Evolutionary conservation across 106 monocot species (phyloP).

Genomic region (Phalaenopsis aphrodite): DNA sequence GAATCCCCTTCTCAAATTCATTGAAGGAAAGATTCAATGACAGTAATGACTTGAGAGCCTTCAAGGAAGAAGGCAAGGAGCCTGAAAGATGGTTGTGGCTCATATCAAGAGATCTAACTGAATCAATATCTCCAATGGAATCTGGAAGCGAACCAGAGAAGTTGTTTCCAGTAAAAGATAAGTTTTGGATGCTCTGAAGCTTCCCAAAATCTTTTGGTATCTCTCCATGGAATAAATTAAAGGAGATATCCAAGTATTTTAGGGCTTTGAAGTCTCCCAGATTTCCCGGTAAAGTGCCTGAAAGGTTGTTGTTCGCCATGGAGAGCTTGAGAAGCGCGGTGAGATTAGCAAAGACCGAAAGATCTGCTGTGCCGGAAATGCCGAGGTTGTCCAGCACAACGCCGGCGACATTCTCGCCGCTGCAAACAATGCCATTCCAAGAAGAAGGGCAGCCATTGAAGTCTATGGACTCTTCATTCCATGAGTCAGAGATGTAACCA

Average conservation of each 20-base stretch:
- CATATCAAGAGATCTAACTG: slow-evolving; percentile 64
- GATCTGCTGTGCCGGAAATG: slow-evolving; percentile 37
- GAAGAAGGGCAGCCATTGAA: slow-evolving; percentile 93
- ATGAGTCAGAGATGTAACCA: slow-evolving; percentile 73
- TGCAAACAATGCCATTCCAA: slow-evolving; percentile 93
- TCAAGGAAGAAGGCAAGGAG: slow-evolving; percentile 38
- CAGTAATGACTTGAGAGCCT: slow-evolving; percentile 32
- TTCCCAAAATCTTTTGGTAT: slow-evolving; percentile 52
- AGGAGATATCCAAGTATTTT: slow-evolving; percentile 75
- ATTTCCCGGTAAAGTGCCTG: slow-evolving; percentile 37
- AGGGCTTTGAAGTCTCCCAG: slow-evolving; percentile 45
- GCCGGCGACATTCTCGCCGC: slow-evolving; percentile 56
- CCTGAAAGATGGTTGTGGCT: slow-evolving; percentile 71
- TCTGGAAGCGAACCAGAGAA: slow-evolving; percentile 72
- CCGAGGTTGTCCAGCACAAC: slow-evolving; percentile 59
- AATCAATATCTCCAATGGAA: slow-evolving; percentile 53
- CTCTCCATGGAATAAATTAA: slow-evolving; percentile 60
- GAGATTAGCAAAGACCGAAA: slow-evolving; percentile 55
- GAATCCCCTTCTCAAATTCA: slow-evolving; percentile 43
- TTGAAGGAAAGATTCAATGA: slow-evolving; percentile 67
- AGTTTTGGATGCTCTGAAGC: slow-evolving; percentile 60
- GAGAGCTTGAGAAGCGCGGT: slow-evolving; percentile 72
- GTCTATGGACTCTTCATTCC: slow-evolving; percentile 94
- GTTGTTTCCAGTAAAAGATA: slow-evolving; percentile 69
- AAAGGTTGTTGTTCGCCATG: slow-evolving; percentile 62